Conservation (phyloP, 345 rosid genomes). For the Citrus unshiu region DNA sequence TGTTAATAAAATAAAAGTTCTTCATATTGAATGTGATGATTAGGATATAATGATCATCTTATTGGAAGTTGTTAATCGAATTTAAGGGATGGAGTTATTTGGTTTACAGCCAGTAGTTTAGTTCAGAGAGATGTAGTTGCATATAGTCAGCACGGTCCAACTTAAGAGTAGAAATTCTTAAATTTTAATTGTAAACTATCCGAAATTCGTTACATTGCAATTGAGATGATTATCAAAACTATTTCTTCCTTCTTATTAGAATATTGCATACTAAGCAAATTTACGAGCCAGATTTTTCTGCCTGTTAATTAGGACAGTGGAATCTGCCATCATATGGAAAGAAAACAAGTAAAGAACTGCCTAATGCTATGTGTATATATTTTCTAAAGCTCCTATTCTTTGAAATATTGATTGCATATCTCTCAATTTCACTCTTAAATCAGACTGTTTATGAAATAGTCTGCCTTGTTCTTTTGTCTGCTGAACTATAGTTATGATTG, state of each 20-base stretch:
- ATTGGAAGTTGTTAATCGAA: not conserved
- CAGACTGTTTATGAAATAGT: not conserved
- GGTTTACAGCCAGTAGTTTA: not conserved
- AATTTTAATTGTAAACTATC: not conserved
- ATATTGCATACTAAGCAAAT: not conserved
- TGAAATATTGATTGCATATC: not conserved
- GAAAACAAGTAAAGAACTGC: not conserved
- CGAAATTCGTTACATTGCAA: not conserved
- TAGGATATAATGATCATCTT: not conserved
- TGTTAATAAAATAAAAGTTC: not conserved
- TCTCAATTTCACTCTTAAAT: not conserved
- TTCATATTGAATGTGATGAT: not conserved
- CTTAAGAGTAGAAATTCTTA: not conserved
- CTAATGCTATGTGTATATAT: not conserved
- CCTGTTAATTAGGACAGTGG: constrained; percentile 9
- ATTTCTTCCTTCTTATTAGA: not conserved
- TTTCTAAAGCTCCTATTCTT: not conserved
- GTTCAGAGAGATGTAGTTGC: not conserved
- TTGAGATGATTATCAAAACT: not conserved
- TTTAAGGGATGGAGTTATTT: not conserved
- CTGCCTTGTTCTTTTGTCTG: not conserved
- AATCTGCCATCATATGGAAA: not conserved
- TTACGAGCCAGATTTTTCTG: not conserved
- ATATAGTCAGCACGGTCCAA: not conserved
- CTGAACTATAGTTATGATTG: not conserved